These are phyloP conservation scores for Rehmannia glutinosa DNA, from an alignment of 257 asterid genomes.

Conservation along the genomic window DNA sequence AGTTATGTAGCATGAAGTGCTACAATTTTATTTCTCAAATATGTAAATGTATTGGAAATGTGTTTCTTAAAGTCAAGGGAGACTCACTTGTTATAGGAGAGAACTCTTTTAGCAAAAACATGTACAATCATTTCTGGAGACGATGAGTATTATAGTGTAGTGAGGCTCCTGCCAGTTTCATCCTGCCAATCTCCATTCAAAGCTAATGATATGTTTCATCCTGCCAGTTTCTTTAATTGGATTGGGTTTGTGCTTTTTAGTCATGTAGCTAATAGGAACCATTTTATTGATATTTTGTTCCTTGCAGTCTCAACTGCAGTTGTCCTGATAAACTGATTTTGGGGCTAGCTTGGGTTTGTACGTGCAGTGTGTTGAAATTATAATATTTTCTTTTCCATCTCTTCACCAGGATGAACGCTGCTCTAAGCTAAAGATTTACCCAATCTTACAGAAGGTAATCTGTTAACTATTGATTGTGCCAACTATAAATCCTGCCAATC, in stretches of 20 bases:
- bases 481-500: background rate
- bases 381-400: constrained; percentile 6
- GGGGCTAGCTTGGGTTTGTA: background rate
- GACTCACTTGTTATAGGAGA: background rate
- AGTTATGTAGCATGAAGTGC: background rate
- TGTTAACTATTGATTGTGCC: constrained; percentile 10
- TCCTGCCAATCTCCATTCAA: background rate
- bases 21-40: background rate
- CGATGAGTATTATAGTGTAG: background rate
- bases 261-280: background rate
- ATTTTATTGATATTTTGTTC: background rate
- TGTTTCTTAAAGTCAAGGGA: background rate
- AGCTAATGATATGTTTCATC: background rate
- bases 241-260: background rate
- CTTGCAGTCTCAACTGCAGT: background rate
- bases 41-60: background rate
- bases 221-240: background rate
- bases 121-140: background rate
- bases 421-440: constrained; percentile 89
- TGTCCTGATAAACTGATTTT: background rate
- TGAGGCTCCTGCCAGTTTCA: background rate
- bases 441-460: constrained; percentile 94
- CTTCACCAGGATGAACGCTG: constrained; percentile 90
- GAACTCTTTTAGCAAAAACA: background rate
- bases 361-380: constrained; percentile 6